Evolutionary conservation across 495 filamentous ascomycete genomes (phyloP), one percentile per base, ranked within the genome.

Genomic region (Aspergillus biplanus): DNA sequence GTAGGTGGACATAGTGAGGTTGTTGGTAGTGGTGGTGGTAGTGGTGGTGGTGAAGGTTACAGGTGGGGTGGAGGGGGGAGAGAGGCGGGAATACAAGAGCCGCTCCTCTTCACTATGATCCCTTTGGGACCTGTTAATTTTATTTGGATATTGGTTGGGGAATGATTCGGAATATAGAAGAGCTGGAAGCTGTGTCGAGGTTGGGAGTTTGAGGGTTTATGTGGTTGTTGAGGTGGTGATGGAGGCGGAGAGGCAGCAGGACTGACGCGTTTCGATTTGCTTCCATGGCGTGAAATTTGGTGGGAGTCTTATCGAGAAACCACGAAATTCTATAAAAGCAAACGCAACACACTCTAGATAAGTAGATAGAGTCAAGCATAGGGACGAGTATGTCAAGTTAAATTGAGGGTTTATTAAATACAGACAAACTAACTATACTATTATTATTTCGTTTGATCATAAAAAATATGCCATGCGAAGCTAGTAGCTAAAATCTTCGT

Each of bases 401-500:
- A 27, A 27, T 27, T 27, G 21, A 27, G 21, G 21, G 21, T 27
- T 27, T 27, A 27, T 27, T 39, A 4, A 16, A 21, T 31, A 31
- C 16, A 6, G 15, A 12, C 18, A 37, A 34, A 35, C 34, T 31
- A 12, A 35, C 7, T 44, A 33, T 34, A 39, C 48, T 13, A 31
- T 47, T 50, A 50, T 50, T 18, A 61, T 32, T 46, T 0, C 13
- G 7, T 33, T 8, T 46, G 6, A 49, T 52, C 16, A 12, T 31
- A 3, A 33, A 13, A 5, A 54, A 16, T 15, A 33, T 16, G 7
- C 8, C 42, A 21, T 21, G 1, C 27, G 6, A 47, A 4, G 54
- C 79, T 68, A 91, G 73, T 87, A 93, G 52, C 83, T 82, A 68
- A 93, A 93, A 74, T 88, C 87, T 72, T 93, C 91, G 73, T 83